phyloP scores from a whole-genome alignment of 139 green algal genomes.

The Eudorina sp. region DNA sequence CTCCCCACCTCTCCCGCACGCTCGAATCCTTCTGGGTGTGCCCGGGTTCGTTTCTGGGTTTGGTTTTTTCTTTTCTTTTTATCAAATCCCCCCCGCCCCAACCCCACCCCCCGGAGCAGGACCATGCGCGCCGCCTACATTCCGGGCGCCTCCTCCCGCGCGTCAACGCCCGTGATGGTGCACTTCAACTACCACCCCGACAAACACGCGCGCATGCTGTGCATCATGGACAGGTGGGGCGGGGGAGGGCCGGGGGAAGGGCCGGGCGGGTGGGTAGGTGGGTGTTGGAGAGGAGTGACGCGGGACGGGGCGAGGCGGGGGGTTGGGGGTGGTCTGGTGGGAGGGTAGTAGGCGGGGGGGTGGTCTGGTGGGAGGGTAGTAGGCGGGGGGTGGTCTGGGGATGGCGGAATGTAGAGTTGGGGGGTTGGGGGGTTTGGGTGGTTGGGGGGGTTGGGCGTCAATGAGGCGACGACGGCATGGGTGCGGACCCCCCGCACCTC shows the following conservation, averaged over 20 bases:
- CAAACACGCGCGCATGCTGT: conserved; percentile 73
- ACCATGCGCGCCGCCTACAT: conserved; percentile 50
- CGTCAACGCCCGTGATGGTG: conserved; percentile 57
- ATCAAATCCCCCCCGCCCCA: not conserved
- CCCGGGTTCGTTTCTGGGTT: no score
- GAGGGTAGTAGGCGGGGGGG: not conserved
- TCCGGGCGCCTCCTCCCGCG: conserved; percentile 48
- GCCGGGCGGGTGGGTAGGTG: not conserved
- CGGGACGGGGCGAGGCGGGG: not conserved
- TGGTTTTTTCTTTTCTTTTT: no score
- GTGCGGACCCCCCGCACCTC: no score
- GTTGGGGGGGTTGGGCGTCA: no score
- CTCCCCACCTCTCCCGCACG: no score
- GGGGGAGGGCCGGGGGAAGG: not conserved
- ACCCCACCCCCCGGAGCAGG: conserved; percentile 21
- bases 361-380: not conserved
- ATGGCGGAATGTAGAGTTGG: no score
- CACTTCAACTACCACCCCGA: conserved; percentile 76
- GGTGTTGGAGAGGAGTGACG: not conserved
- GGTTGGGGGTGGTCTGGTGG: not conserved
- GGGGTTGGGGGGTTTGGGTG: no score
- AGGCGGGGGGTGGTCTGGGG: not conserved
- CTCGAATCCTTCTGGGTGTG: no score
- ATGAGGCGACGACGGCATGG: no score
- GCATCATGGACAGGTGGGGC: conserved; percentile 65